Conservation (phyloP, 108 stramenopile genomes). For the Ochromonas danica region DNA sequence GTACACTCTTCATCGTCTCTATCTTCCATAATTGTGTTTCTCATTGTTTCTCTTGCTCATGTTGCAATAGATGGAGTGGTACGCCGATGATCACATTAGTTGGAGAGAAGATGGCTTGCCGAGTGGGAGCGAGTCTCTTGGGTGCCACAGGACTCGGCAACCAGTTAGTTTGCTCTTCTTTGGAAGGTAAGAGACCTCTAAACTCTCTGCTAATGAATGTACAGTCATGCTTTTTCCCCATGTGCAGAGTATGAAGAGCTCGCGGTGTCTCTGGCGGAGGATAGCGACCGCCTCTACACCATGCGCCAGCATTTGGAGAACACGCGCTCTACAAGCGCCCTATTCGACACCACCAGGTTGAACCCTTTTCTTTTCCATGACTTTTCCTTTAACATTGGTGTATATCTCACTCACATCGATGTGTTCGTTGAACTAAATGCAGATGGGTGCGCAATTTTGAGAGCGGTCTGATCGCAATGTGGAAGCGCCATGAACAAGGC, state of each 20-base stretch:
- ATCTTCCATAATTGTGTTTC: background rate
- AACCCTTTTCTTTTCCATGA: background rate
- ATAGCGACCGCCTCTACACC: conserved; percentile 34
- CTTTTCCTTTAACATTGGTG: background rate
- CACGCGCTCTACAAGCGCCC: background rate
- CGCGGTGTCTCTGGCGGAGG: conserved; percentile 64
- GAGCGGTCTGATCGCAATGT: conserved; percentile 38
- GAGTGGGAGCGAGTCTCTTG: conserved; percentile 71
- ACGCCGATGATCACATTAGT: conserved; percentile 72
- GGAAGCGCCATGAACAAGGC: conserved; percentile 44
- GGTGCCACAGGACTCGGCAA: conserved; percentile 59
- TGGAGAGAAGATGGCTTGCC: conserved; percentile 71
- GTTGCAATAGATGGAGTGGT: conserved; percentile 50
- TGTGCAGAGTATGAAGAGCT: conserved; percentile 60
- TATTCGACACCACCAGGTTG: background rate
- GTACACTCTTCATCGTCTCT: background rate
- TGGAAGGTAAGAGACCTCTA: background rate
- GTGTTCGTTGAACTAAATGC: conserved; percentile 51
- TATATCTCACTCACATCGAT: conserved; percentile 35
- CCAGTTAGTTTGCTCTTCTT: background rate
- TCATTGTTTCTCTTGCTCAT: background rate
- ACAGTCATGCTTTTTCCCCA: background rate
- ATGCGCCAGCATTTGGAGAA: conserved; percentile 22
- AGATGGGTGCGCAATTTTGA: conserved; percentile 51
- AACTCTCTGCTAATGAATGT: background rate